phyloP scores from a whole-genome alignment of 2,329 filamentous ascomycete genomes.

The Karstenula rhodostoma region DNA sequence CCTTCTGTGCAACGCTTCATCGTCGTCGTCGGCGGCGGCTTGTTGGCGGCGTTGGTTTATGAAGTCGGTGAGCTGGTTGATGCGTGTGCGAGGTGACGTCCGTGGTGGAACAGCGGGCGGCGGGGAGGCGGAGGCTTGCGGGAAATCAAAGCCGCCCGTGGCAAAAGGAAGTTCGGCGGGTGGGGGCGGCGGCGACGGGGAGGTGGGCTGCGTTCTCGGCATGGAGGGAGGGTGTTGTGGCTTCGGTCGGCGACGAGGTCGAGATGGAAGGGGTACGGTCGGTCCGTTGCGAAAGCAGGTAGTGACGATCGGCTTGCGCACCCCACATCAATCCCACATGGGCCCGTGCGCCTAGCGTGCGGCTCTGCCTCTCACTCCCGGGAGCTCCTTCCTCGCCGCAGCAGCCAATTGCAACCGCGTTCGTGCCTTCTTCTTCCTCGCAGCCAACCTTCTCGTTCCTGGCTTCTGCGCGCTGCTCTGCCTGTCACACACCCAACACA shows the following conservation, averaged over 20 bases:
- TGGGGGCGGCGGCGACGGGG: slow-evolving; percentile 40
- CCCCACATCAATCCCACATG: neutral
- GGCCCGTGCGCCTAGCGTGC: neutral
- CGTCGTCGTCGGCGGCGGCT: neutral
- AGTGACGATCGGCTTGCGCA: neutral
- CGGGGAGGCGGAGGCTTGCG: slow-evolving; percentile 50
- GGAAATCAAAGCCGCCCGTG: slow-evolving; percentile 55
- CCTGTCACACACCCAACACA: neutral
- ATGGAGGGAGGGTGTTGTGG: slow-evolving; percentile 39
- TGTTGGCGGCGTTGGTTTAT: slow-evolving; percentile 15
- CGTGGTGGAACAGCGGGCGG: slow-evolving; percentile 19
- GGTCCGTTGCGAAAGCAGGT: neutral
- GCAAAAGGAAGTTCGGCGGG: slow-evolving; percentile 42
- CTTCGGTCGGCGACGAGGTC: slow-evolving; percentile 23
- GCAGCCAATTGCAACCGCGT: slow-evolving; percentile 9
- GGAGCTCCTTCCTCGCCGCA: neutral
- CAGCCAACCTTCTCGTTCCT: neutral
- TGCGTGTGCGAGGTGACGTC: slow-evolving; percentile 1
- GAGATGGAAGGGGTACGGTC: neutral
- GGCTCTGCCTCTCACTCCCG: slow-evolving; percentile 1
- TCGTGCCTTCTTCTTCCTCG: neutral
- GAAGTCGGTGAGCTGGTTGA: slow-evolving; percentile 11
- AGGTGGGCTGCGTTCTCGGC: slow-evolving; percentile 34
- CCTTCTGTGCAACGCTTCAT: slow-evolving; percentile 21
- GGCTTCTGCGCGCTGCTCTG: neutral